Evolutionary conservation across 306 rosid species (phyloP).

Genomic region (Biancaea sappan): DNA sequence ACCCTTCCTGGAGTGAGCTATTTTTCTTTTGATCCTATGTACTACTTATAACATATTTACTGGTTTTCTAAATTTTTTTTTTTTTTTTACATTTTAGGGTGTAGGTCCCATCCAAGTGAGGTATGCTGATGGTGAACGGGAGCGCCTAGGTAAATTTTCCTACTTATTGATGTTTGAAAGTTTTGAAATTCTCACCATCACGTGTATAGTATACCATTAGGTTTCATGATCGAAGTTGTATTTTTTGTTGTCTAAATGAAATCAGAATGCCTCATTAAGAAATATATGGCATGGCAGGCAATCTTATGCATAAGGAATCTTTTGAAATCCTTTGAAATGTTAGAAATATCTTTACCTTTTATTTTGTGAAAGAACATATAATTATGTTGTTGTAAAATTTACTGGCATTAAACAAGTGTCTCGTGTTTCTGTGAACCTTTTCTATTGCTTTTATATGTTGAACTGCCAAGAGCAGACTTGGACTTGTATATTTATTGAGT

Average conservation of each 20-base stretch:
- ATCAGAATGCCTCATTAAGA: conserved; percentile 11
- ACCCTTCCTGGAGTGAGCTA: conserved; percentile 93
- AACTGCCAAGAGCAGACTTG: neutral
- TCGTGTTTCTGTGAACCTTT: neutral
- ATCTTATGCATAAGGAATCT: conserved; percentile 3
- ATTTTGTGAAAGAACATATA: neutral
- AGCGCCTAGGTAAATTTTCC: conserved; percentile 78
- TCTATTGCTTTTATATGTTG: conserved; percentile 11
- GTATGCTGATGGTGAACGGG: conserved; percentile 94
- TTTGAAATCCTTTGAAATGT: conserved; percentile 10
- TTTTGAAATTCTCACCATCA: conserved; percentile 26
- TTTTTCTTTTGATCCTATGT: conserved; percentile 34
- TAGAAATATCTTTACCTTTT: neutral
- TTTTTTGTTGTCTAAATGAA: neutral
- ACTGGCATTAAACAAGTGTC: neutral
- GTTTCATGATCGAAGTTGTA: too few relatives aligned
- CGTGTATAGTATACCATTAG: conserved; percentile 10
- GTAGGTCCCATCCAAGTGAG: conserved; percentile 90
- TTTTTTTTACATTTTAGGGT: conserved; percentile 58
- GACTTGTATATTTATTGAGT: neutral
- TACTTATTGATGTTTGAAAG: conserved; percentile 23
- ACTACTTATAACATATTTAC: conserved; percentile 5
- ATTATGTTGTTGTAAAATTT: neutral
- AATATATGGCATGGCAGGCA: conserved; percentile 1
- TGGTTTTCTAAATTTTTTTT: conserved; percentile 30